Percentiles rank a stretch among this genome's conserved stretches.
These are phyloP conservation scores for Aspergillus pseudoterreus DNA, from an alignment of 2,329 filamentous ascomycete genomes.

Conservation along the genomic window DNA sequence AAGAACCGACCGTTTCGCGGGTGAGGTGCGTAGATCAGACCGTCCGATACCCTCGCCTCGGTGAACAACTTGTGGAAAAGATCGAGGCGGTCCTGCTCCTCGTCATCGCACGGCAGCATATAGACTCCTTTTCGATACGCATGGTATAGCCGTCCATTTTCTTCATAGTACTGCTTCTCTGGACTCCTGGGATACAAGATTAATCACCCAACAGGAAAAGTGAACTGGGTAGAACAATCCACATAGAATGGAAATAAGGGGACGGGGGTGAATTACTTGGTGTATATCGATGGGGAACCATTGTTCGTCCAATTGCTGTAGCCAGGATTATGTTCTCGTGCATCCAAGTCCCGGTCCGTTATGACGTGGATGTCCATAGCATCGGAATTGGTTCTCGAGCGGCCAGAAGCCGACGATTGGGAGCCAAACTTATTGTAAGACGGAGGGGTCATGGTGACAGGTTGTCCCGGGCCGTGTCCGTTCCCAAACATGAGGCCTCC, in stretches of 20 bases:
- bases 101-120: conserved; percentile 73
- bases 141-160: conserved; percentile 69
- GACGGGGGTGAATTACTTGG: conserved; percentile 20
- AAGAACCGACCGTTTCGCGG: conserved; percentile 49
- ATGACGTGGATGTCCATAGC: conserved; percentile 35
- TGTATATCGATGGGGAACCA: conserved; percentile 23
- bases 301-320: conserved; percentile 25
- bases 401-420: conserved; percentile 21
- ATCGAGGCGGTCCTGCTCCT: conserved; percentile 74
- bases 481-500: conserved; percentile 15
- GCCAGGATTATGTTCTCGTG: conserved; percentile 16
- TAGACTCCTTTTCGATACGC: conserved; percentile 66
- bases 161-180: conserved; percentile 48
- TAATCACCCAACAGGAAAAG: neutral
- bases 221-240: neutral
- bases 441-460: conserved; percentile 17
- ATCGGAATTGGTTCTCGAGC: conserved; percentile 32
- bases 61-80: conserved; percentile 76
- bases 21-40: conserved; percentile 40
- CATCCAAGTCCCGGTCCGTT: conserved; percentile 27
- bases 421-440: conserved; percentile 21
- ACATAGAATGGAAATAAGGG: neutral
- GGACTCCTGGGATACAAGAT: conserved; percentile 20
- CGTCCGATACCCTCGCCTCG: conserved; percentile 54
- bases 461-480: conserved; percentile 18